Base-by-base conservation (phyloP, 495 filamentous ascomycete genomes). In the Talaromyces proteolyticus region DNA sequence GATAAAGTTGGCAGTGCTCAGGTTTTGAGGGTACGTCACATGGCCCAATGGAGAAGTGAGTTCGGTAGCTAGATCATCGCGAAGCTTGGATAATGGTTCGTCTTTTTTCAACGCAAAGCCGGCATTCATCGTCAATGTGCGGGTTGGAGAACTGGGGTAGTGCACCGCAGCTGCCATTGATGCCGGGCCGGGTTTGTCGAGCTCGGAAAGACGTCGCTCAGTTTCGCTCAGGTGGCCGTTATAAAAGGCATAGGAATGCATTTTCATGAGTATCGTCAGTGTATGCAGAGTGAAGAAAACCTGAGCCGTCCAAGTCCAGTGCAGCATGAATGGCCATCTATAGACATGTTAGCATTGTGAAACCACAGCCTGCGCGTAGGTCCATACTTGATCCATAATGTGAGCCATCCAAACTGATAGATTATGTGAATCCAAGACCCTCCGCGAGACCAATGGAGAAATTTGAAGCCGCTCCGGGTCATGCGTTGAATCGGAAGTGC, bases 201-300 rank as follows among this genome's bases (percentile, higher is more conserved):
- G 83, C 24, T 80, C 81, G 42, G 76, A 78, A 1, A 98, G 72
- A 14, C 88, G 82, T 55, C 85, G 83, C 65, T 90, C 79, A 0
- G 88, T 94, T 58, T 91, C 87, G 51, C 85, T 90, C 5, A 98
- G 79, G 68, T 98, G 93, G 2, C 93, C 93, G 59, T 93, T 96
- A 70, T 98, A 98, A 68, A 96, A 97, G 21, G 89, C 86, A 61
- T 96, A 98, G 0, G 91, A 96, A 61, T 98, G 93, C 76, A 98
- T 89, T 71, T 98, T 98, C 93, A 98, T 98, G 21, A 96, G 81
- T 6, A 98, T 72, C 12, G 87, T 84, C 61, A 98, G 78, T 34
- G 89, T 85, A 62, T 98, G 93, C 14, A 98, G 78, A 11, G 91
- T 86, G 53, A 98, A 84, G 65, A 91, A 97, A 38, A 97, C 93